Conservation (phyloP, 2,329 filamentous ascomycete species). For the Zymoseptoria crescenta region DNA sequence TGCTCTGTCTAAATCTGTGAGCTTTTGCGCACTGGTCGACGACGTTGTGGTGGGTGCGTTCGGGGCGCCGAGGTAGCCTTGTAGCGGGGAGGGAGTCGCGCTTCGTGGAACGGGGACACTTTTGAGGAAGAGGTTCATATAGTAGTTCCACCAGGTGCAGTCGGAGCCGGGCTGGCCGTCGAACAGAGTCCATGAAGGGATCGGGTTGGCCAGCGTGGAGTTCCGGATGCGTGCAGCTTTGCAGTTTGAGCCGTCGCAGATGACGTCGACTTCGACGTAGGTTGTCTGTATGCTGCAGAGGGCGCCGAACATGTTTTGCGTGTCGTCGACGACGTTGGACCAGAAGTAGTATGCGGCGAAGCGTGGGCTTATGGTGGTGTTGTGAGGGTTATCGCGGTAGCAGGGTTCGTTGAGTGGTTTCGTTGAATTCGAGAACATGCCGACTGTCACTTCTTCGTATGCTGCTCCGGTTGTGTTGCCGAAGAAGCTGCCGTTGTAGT, state of each 20-base stretch:
- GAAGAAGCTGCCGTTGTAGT: background rate
- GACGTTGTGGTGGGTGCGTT: background rate
- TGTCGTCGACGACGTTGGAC: background rate
- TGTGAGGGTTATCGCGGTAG: background rate
- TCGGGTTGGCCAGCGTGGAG: background rate
- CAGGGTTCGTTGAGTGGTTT: background rate
- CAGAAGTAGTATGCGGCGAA: constrained; percentile 1
- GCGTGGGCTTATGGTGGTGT: background rate
- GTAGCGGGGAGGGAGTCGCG: background rate
- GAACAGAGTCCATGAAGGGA: background rate
- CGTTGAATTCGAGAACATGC: background rate
- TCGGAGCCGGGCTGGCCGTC: background rate
- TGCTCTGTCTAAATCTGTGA: background rate
- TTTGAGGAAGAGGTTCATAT: background rate
- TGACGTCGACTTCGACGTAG: constrained; percentile 1
- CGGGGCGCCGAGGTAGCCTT: constrained; percentile 3
- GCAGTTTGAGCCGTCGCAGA: background rate
- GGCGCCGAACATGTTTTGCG: background rate
- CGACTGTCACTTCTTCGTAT: background rate
- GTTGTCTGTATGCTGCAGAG: constrained; percentile 1
- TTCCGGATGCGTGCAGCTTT: background rate
- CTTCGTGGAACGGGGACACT: background rate
- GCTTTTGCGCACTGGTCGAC: background rate
- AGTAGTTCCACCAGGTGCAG: constrained; percentile 1
- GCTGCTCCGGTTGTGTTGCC: background rate